Evolutionary conservation across 1,284 basidiomycete species (phyloP).

Genomic region (Retiboletus flavoniger): DNA sequence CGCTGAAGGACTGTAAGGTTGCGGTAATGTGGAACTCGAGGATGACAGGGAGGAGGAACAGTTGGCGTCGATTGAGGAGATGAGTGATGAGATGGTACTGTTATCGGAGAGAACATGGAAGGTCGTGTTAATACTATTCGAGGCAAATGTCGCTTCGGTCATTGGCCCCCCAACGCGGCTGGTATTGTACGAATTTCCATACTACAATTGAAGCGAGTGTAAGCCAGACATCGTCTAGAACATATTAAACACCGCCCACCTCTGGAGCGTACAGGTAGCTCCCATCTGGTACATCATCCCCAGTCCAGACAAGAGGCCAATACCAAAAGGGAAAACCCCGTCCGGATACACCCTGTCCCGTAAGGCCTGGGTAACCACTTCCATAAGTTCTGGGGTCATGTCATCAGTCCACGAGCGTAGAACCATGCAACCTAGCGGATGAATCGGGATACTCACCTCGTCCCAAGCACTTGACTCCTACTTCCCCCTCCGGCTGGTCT

Average conservation of each 20-base stretch:
- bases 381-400: conserved; percentile 34
- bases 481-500: conserved; percentile 43
- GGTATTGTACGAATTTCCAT: conserved; percentile 50
- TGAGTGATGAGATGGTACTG: conserved; percentile 50
- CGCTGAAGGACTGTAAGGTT: conserved; percentile 19
- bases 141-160: conserved; percentile 49
- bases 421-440: not conserved
- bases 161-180: conserved; percentile 60
- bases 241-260: conserved; percentile 5
- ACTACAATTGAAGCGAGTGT: conserved; percentile 38
- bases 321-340: conserved; percentile 40
- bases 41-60: conserved; percentile 41
- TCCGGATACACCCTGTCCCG: conserved; percentile 29
- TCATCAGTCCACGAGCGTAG: not conserved
- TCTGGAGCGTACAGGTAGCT: conserved; percentile 24
- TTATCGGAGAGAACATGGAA: conserved; percentile 62
- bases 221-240: not conserved
- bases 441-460: conserved; percentile 33
- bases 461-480: conserved; percentile 40
- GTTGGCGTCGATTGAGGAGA: conserved; percentile 44
- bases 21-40: conserved; percentile 23
- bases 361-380: conserved; percentile 40
- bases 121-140: conserved; percentile 36
- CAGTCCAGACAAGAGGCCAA: conserved; percentile 37
- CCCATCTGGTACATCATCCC: not conserved